Evolutionary conservation across 2,329 filamentous ascomycete genomes (phyloP).

Genomic region (Colletotrichum paranaense): DNA sequence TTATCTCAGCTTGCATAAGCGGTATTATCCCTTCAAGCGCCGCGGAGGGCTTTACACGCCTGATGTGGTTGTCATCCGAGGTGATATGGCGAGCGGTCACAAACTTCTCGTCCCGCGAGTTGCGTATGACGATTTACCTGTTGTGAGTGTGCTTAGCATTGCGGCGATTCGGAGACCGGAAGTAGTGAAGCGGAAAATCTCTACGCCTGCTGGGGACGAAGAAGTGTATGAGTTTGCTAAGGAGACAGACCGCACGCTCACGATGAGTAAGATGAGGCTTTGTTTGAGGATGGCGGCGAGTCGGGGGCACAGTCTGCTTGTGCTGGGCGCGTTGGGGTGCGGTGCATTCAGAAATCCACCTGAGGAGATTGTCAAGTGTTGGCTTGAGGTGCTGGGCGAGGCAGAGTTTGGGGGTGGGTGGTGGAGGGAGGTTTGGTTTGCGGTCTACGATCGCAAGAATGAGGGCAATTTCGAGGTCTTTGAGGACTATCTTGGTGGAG

Average conservation of each 20-base stretch:
- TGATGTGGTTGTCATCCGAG: slow-evolving; percentile 68
- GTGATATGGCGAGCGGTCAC: slow-evolving; percentile 58
- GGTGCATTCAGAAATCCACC: slow-evolving; percentile 74
- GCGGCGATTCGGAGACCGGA: slow-evolving; percentile 63
- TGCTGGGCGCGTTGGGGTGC: slow-evolving; percentile 77
- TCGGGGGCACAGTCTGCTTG: slow-evolving; percentile 66
- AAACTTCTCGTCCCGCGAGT: slow-evolving; percentile 53
- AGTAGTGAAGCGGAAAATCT: slow-evolving; percentile 34
- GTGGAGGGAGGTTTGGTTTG: slow-evolving; percentile 74
- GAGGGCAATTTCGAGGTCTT: slow-evolving; percentile 63
- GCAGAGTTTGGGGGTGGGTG: slow-evolving; percentile 71
- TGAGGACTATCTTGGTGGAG: too few relatives aligned
- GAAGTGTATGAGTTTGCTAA: slow-evolving; percentile 53
- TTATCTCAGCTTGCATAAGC: slow-evolving; percentile 55
- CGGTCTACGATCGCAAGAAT: slow-evolving; percentile 60
- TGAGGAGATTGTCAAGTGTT: slow-evolving; percentile 71
- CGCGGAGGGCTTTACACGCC: slow-evolving; percentile 69
- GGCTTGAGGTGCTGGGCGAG: slow-evolving; percentile 70
- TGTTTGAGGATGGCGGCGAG: slow-evolving; percentile 69
- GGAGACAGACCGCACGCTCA: slow-evolving; percentile 60
- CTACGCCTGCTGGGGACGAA: slow-evolving; percentile 38
- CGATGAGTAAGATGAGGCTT: slow-evolving; percentile 72
- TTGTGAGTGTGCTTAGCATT: slow-evolving; percentile 70
- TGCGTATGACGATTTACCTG: slow-evolving; percentile 51
- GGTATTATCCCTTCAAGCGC: slow-evolving; percentile 64